Evolutionary conservation across 257 asterid species (phyloP).

Genomic region (Thymus mandschuricus): DNA sequence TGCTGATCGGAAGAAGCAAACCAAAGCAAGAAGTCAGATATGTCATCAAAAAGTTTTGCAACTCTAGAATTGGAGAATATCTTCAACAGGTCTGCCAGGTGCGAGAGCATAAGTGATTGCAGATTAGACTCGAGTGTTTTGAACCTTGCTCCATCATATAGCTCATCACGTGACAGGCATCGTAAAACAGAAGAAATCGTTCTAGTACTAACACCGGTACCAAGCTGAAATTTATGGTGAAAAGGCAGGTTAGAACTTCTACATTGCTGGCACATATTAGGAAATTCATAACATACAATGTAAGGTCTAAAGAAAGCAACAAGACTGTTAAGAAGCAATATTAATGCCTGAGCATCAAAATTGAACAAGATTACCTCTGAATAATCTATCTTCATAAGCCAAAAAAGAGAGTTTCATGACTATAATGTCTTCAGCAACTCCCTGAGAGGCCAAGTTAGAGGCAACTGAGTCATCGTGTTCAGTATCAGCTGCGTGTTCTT

Average conservation of each 20-base stretch:
- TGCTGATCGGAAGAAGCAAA: constrained; percentile 51
- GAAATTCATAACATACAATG: background rate
- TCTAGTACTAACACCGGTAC: constrained; percentile 45
- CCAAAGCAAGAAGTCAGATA: constrained; percentile 58
- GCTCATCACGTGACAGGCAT: constrained; percentile 81
- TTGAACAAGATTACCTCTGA: constrained; percentile 56
- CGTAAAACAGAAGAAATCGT: constrained; percentile 58
- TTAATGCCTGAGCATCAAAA: background rate
- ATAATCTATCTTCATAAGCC: constrained; percentile 73
- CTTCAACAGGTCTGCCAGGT: constrained; percentile 66
- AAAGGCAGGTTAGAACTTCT: background rate
- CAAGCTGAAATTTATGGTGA: constrained; percentile 52
- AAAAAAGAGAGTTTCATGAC: constrained; percentile 76
- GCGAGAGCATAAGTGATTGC: constrained; percentile 71
- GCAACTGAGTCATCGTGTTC: constrained; percentile 46
- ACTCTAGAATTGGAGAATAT: constrained; percentile 74
- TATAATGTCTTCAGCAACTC: constrained; percentile 66
- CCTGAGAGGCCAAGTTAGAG: constrained; percentile 53
- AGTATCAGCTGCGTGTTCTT: constrained; percentile 45
- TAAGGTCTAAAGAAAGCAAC: constrained; percentile 13
- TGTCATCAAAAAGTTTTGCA: constrained; percentile 74
- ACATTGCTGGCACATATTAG: background rate
- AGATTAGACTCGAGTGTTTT: constrained; percentile 79
- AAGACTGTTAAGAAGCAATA: constrained; percentile 13
- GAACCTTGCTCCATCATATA: constrained; percentile 72